phyloP scores from a whole-genome alignment of 257 asterid species.

The Ilex aquifolium region DNA sequence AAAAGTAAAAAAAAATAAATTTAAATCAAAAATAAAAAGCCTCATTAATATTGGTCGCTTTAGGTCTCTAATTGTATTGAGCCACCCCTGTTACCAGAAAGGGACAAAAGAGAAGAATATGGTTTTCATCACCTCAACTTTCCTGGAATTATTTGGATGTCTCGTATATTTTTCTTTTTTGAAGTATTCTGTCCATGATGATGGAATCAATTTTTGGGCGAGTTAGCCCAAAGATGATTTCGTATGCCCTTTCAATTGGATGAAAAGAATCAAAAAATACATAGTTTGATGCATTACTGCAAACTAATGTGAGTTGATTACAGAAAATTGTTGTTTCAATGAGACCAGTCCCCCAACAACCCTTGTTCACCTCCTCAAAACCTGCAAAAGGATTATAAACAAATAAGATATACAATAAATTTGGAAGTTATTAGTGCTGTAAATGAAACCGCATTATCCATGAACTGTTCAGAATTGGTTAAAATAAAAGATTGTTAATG shows the following conservation, averaged over 20 bases:
- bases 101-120: no score
- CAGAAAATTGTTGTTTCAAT: neutral
- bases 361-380: neutral
- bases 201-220: neutral
- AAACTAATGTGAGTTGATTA: neutral
- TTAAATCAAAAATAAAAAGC: no score
- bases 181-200: neutral
- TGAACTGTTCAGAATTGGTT: neutral
- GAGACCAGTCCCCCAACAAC: neutral
- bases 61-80: no score
- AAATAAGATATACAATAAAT: no score
- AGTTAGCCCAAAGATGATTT: neutral
- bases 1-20: no score
- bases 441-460: neutral
- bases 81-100: no score
- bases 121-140: no score
- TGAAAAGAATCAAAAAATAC: neutral
- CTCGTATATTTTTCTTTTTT: no score
- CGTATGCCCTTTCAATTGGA: neutral
- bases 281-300: neutral
- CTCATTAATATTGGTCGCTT: no score
- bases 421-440: neutral
- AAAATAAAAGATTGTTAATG: no score
- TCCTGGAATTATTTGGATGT: no score
- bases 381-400: neutral